Base-by-base conservation (phyloP, 306 rosid species). In the Quercus gilva region DNA sequence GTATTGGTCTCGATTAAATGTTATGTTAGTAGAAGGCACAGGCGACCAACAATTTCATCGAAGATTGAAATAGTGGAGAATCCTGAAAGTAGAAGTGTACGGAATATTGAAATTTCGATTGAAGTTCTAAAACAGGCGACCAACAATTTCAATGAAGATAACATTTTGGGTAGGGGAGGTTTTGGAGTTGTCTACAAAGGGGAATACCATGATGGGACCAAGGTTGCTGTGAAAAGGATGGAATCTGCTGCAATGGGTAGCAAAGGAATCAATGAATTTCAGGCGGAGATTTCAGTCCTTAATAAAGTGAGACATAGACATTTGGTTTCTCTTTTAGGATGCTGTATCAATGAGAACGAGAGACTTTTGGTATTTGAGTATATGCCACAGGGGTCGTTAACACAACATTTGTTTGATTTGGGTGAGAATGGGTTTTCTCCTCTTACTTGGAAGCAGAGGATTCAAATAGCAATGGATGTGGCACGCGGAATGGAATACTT, bases 131-230 rank as follows among this genome's bases (percentile, higher is more conserved):
- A 87, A 65, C 88, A 92, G 26, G 97, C 87, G 58, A 94, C 96
- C 0, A 53, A 92, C 81, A 89, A 94, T 78, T 94, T 94, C 81
- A 87, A 89, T 1, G 91, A 89, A 77, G 90, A 85, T 2, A 92
- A 92, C 29, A 87, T 92, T 56, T 77, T 92, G 76, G 98, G 98
- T 3, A 89, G 97, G 63, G 98, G 98, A 67, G 97, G 98, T 21
- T 94, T 86, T 79, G 98, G 98, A 25, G 91, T 89, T 69, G 98
- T 94, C 77, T 94, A 94, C 71, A 89, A 87, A 75, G 98, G 98
- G 19, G 96, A 90, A 79, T 76, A 92, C 63, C 90, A 83, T 21
- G 96, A 90, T 76, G 97, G 97, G 69, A 94, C 94, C 3, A 82
- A 82, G 71, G 88, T 92, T 72, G 98, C 97, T 35, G 97, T 94